phyloP scores from a whole-genome alignment of 2,329 filamentous ascomycete genomes.

The Phyllosticta paracitricarpa region DNA sequence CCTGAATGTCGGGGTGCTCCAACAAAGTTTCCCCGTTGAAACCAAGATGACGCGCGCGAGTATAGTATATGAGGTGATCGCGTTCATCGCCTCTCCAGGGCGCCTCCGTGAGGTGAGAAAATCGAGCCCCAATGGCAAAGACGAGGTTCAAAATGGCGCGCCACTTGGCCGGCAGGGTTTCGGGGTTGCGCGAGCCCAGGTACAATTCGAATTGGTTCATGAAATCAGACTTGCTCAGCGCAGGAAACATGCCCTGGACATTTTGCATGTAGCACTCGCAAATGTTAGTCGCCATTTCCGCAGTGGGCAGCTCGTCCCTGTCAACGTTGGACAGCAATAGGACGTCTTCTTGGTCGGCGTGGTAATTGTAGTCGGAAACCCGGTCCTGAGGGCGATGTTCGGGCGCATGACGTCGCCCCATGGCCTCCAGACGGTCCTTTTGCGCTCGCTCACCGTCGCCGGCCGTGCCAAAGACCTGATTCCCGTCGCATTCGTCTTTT shows the following conservation, averaged over 20 bases:
- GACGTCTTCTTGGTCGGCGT: slow-evolving; percentile 21
- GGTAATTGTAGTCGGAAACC: slow-evolving; percentile 10
- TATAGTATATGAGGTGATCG: slow-evolving; percentile 29
- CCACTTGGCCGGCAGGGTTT: slow-evolving; percentile 19
- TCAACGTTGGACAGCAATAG: slow-evolving; percentile 20
- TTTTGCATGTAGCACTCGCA: slow-evolving; percentile 27
- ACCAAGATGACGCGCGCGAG: slow-evolving; percentile 24
- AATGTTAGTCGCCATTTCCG: slow-evolving; percentile 22
- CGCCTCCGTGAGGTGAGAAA: slow-evolving; percentile 21
- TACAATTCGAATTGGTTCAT: slow-evolving; percentile 22
- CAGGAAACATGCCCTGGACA: slow-evolving; percentile 30
- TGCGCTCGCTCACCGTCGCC: background rate
- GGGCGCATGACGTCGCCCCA: background rate
- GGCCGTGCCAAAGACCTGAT: background rate
- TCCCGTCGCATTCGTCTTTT: background rate
- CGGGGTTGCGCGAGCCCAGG: slow-evolving; percentile 15
- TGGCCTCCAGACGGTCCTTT: background rate
- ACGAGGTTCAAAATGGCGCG: slow-evolving; percentile 30
- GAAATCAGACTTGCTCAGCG: slow-evolving; percentile 26
- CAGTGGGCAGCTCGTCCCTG: slow-evolving; percentile 24
- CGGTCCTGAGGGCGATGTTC: background rate
- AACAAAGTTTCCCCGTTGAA: slow-evolving; percentile 20
- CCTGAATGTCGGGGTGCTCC: slow-evolving; percentile 25
- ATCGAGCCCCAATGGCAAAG: slow-evolving; percentile 31
- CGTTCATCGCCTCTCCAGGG: slow-evolving; percentile 14